Percentiles rank a stretch among this genome's conserved stretches.
Evolutionary conservation across 257 asterid genomes (phyloP).

Genomic region (Handroanthus guayacan): DNA sequence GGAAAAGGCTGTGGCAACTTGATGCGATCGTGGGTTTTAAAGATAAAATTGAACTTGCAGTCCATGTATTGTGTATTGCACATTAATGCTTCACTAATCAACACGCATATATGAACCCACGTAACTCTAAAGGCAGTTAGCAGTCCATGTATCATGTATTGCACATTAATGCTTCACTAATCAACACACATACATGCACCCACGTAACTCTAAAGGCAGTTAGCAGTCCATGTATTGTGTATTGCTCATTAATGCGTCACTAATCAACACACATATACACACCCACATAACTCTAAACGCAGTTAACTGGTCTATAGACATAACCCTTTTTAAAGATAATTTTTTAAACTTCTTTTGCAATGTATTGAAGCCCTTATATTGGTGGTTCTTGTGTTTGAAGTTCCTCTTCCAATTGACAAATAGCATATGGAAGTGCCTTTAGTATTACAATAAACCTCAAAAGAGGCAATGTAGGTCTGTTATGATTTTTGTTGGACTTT

Average conservation of each 20-base stretch:
- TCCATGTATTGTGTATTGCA: background rate
- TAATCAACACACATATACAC: too few relatives aligned
- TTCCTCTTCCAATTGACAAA: slow-evolving; percentile 8
- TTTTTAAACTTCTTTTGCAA: slow-evolving; percentile 3
- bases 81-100: background rate
- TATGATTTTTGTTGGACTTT: background rate
- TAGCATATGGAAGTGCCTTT: slow-evolving; percentile 4
- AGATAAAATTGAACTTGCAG: background rate
- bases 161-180: background rate
- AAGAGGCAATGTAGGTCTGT: background rate
- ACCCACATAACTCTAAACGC: background rate
- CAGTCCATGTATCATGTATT: background rate
- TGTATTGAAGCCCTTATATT: slow-evolving; percentile 15
- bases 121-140: background rate
- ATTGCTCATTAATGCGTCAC: background rate
- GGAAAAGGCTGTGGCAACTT: background rate
- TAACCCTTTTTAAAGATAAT: background rate
- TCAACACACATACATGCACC: too few relatives aligned
- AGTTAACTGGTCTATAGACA: background rate
- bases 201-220: background rate
- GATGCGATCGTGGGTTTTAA: background rate
- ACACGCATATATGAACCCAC: background rate
- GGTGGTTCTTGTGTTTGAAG: slow-evolving; percentile 23
- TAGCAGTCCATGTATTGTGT: background rate
- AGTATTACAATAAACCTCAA: background rate